A percentile compares a stretch with the other conserved stretches of the same genome.
These are phyloP conservation scores for Chionographis japonica DNA, from an alignment of 106 monocot species.

Conservation along the genomic window DNA sequence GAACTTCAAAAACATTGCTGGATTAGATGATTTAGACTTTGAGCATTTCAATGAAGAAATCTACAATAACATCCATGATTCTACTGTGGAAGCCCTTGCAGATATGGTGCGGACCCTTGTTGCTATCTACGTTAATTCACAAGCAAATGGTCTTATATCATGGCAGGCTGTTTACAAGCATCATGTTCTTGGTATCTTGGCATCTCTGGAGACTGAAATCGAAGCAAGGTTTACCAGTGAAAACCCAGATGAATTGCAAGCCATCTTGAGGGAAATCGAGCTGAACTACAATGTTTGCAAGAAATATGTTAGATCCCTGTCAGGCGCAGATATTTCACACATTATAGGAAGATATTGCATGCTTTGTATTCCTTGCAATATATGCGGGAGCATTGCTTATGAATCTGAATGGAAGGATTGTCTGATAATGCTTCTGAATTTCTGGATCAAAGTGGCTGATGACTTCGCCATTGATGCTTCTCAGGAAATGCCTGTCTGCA, in stretches of 20 bases:
- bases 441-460: conserved; percentile 68
- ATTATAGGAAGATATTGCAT: conserved; percentile 45
- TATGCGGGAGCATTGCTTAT: conserved; percentile 19
- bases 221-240: conserved; percentile 15
- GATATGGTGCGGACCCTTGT: conserved; percentile 55
- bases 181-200: conserved; percentile 42
- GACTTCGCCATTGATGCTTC: conserved; percentile 11
- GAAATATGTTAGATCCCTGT: conserved; percentile 49
- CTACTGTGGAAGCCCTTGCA: conserved; percentile 66
- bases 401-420: conserved; percentile 36
- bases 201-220: conserved; percentile 43
- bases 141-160: conserved; percentile 52
- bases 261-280: conserved; percentile 45
- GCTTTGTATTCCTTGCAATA: conserved; percentile 39
- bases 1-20: conserved; percentile 85
- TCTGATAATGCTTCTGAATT: conserved; percentile 37
- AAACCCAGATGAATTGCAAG: conserved; percentile 39
- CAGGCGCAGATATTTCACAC: conserved; percentile 34
- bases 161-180: conserved; percentile 72
- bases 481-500: conserved; percentile 8
- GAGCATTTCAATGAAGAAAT: conserved; percentile 77
- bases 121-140: conserved; percentile 40
- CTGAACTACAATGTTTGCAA: conserved; percentile 55
- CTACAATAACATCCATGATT: conserved; percentile 51
- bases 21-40: conserved; percentile 70